Conservation (phyloP, 2,329 filamentous ascomycete genomes). For the Hypoxylon sp. region DNA sequence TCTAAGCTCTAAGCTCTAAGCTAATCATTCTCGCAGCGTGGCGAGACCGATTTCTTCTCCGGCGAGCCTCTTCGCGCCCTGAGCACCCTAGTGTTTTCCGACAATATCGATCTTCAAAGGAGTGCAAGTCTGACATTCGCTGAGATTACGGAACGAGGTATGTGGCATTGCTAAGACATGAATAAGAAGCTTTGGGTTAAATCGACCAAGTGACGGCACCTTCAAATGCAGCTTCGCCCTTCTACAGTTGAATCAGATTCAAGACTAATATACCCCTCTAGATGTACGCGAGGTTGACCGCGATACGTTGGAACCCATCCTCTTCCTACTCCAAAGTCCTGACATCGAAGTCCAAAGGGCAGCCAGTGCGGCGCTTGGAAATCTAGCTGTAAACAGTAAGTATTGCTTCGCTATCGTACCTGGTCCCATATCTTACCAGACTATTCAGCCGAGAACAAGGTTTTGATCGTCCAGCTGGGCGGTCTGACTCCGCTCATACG, state of each 20-base stretch:
- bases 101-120: constrained; percentile 97
- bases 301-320: constrained; percentile 93
- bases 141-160: constrained; percentile 98
- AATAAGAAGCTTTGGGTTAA: background rate
- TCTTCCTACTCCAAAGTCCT: constrained; percentile 91
- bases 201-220: constrained; percentile 2
- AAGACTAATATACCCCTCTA: constrained; percentile 51
- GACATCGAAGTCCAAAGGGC: constrained; percentile 98
- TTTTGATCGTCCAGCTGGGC: constrained; percentile 91
- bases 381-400: constrained; percentile 96
- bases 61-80: constrained; percentile 93
- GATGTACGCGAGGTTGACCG: constrained; percentile 97
- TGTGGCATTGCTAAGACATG: constrained; percentile 19
- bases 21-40: constrained; percentile 70
- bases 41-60: constrained; percentile 97
- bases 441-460: constrained; percentile 88
- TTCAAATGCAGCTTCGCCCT: background rate
- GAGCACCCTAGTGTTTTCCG: constrained; percentile 96
- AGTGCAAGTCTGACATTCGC: constrained; percentile 98
- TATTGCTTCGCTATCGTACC: constrained; percentile 22
- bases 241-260: background rate
- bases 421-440: constrained; percentile 25
- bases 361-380: constrained; percentile 93
- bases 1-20: background rate
- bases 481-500: constrained; percentile 91